Evolutionary conservation across 2,329 filamentous ascomycete genomes (phyloP).

Genomic region (Cytospora paraplurivora): DNA sequence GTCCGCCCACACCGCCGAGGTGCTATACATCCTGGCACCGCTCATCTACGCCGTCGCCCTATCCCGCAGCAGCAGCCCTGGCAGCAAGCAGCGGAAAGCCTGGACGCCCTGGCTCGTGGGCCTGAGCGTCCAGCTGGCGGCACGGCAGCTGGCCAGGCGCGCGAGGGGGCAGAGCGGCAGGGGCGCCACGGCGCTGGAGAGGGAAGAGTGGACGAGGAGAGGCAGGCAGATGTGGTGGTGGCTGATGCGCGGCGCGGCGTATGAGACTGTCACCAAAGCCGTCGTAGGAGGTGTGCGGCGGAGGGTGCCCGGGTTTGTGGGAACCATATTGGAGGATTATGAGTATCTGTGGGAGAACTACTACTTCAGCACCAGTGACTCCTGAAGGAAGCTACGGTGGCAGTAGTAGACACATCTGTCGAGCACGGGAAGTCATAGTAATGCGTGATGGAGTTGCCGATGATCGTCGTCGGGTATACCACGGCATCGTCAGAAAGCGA

Average conservation of each 20-base stretch:
- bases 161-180: conserved; percentile 38
- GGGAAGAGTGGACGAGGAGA: conserved; percentile 84
- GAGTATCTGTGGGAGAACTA: conserved; percentile 98
- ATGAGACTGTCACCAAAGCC: conserved; percentile 84
- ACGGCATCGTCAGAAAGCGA: not conserved
- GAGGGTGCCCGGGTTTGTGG: conserved; percentile 77
- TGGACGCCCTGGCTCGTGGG: conserved; percentile 95
- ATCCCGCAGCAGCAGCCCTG: conserved; percentile 58
- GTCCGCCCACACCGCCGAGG: conserved; percentile 73
- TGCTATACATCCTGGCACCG: conserved; percentile 89
- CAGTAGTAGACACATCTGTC: not conserved
- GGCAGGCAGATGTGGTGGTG: conserved; percentile 95
- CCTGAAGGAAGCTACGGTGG: conserved; percentile 27
- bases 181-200: conserved; percentile 84
- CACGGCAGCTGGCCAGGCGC: conserved; percentile 66
- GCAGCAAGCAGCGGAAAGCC: conserved; percentile 54
- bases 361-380: conserved; percentile 71
- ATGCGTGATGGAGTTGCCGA: not conserved
- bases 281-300: conserved; percentile 73
- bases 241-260: conserved; percentile 94
- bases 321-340: conserved; percentile 90
- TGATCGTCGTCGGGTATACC: not conserved
- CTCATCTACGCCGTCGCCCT: conserved; percentile 84
- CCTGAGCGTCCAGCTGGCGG: conserved; percentile 81
- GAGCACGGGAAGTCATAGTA: not conserved